These are phyloP conservation scores for Amanita jacksonii DNA, from an alignment of 768 basidiomycete species.

Conservation along the genomic window DNA sequence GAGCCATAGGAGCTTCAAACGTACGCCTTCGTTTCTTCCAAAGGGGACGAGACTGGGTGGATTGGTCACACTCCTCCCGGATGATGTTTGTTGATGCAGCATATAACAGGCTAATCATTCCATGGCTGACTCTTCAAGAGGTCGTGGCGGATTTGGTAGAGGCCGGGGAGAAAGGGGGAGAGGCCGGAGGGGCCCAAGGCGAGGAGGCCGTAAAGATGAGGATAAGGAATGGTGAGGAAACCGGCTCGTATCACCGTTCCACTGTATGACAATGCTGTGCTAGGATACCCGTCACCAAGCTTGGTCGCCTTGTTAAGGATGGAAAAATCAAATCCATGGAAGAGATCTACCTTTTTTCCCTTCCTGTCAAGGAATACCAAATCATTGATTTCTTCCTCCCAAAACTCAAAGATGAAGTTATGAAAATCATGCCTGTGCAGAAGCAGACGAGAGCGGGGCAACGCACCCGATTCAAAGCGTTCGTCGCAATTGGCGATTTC, in stretches of 20 bases:
- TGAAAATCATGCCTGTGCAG: constrained; percentile 99
- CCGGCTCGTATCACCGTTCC: neutral
- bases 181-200: constrained; percentile 82
- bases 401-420: constrained; percentile 98
- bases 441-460: constrained; percentile 99
- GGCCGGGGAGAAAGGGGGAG: constrained; percentile 90
- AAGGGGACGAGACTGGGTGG: constrained; percentile 28
- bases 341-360: constrained; percentile 99
- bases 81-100: constrained; percentile 25
- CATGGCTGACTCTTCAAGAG: constrained; percentile 77
- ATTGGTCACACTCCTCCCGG: constrained; percentile 30
- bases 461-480: constrained; percentile 99
- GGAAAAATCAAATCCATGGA: constrained; percentile 99
- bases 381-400: constrained; percentile 99
- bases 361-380: constrained; percentile 99
- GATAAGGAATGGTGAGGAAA: constrained; percentile 89
- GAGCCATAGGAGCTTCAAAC: too few species aligned
- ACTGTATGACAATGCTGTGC: constrained; percentile 5
- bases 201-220: constrained; percentile 98
- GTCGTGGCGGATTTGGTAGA: constrained; percentile 72
- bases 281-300: constrained; percentile 97
- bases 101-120: constrained; percentile 17
- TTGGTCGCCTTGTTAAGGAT: constrained; percentile 98
- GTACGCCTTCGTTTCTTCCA: too few species aligned
- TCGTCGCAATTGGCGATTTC: constrained; percentile 98